Evolutionary conservation across 2,329 filamentous ascomycete species (phyloP).

Genomic region (Nothophoma quercina): DNA sequence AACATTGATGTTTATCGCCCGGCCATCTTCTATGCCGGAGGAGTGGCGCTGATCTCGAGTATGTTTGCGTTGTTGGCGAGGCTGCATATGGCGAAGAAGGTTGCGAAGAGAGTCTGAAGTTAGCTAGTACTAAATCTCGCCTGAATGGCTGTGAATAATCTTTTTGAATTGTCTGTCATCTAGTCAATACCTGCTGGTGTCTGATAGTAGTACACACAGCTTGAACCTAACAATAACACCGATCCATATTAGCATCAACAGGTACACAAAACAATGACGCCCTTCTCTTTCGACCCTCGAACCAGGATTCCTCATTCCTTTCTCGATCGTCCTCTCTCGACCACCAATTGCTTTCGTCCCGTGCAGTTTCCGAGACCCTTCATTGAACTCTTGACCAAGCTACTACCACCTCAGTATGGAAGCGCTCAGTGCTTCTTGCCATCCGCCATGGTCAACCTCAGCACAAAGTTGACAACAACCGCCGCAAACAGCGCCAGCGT

Average conservation of each 20-base stretch:
- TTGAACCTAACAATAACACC: neutral
- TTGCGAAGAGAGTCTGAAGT: slow-evolving; percentile 12
- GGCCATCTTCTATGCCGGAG: slow-evolving; percentile 41
- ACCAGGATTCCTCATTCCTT: neutral
- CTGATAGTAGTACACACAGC: neutral
- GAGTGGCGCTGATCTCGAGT: slow-evolving; percentile 19
- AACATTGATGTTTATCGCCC: slow-evolving; percentile 33
- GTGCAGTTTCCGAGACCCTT: neutral
- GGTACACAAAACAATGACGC: slow-evolving; percentile 8
- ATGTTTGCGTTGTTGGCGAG: slow-evolving; percentile 9
- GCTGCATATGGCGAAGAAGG: slow-evolving; percentile 11
- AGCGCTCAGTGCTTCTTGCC: slow-evolving; percentile 21
- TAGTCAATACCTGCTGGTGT: neutral
- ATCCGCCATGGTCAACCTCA: slow-evolving; percentile 54
- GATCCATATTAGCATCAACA: neutral
- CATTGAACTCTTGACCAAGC: too few relatives aligned
- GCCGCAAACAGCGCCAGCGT: slow-evolving; percentile 85
- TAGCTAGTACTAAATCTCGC: neutral
- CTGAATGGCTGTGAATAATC: neutral
- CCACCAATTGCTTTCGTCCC: too few relatives aligned
- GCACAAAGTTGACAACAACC: slow-evolving; percentile 94
- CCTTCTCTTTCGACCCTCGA: neutral
- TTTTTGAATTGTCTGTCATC: slow-evolving; percentile 1
- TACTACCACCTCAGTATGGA: too few relatives aligned
- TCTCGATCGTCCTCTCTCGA: too few relatives aligned